Percentiles rank a stretch among this genome's conserved stretches.
Evolutionary conservation across 495 filamentous ascomycete species (phyloP).

Genomic region (Aspergillus asperescens): DNA sequence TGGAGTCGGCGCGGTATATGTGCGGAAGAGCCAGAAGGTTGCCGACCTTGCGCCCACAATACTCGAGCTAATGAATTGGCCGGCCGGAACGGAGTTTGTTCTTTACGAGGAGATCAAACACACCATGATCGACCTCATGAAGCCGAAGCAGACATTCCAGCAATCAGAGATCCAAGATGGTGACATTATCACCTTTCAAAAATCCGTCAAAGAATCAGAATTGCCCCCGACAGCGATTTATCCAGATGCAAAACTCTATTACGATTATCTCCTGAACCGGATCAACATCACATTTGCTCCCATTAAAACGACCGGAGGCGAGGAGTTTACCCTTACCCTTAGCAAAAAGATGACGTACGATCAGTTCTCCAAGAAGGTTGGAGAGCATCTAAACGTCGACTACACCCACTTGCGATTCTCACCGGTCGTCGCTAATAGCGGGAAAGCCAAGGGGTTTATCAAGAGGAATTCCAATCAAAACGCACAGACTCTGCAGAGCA

Average conservation of each 20-base stretch:
- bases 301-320: conserved; percentile 34
- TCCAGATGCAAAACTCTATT: conserved; percentile 73
- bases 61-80: conserved; percentile 81
- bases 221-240: conserved; percentile 42
- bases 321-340: conserved; percentile 66
- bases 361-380: conserved; percentile 79
- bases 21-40: conserved; percentile 80
- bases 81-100: conserved; percentile 52
- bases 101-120: conserved; percentile 98
- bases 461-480: conserved; percentile 63
- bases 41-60: conserved; percentile 79
- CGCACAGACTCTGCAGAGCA: conserved; percentile 59
- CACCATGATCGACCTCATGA: conserved; percentile 92
- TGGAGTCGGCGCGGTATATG: conserved; percentile 77
- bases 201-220: conserved; percentile 56
- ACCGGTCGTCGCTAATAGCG: conserved; percentile 67
- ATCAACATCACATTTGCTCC: conserved; percentile 56
- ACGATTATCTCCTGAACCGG: conserved; percentile 85
- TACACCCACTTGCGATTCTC: conserved; percentile 86
- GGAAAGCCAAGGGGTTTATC: conserved; percentile 67
- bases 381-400: conserved; percentile 68
- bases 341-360: conserved; percentile 90
- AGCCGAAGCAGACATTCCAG: conserved; percentile 79
- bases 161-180: conserved; percentile 94
- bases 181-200: conserved; percentile 94